A percentile compares a stretch with the other conserved stretches of the same genome.
Conservation (phyloP, 208 protist genomes). For the Chromosphaera perkinsii region DNA sequence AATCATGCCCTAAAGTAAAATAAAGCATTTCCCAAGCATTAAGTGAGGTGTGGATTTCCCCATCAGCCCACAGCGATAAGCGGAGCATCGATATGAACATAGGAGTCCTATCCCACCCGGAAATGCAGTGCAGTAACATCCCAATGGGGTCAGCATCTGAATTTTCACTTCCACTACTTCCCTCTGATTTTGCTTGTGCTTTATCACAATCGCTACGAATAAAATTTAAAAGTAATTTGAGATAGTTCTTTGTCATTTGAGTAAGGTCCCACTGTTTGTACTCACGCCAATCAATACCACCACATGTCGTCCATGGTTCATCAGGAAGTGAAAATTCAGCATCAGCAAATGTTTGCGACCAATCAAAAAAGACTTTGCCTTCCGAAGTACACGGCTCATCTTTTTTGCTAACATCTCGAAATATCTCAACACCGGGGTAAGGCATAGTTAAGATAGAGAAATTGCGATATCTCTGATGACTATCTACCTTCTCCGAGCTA, state of each 20-base stretch:
- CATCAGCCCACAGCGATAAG: slow-evolving; percentile 46
- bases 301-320: background rate
- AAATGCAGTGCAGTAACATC: slow-evolving; percentile 30
- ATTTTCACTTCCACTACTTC: background rate
- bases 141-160: background rate
- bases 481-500: slow-evolving; percentile 42
- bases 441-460: slow-evolving; percentile 42
- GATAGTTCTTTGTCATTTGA: background rate
- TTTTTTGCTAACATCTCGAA: background rate
- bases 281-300: background rate
- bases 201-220: no score
- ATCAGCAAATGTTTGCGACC: background rate
- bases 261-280: background rate
- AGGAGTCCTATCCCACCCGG: slow-evolving; percentile 48
- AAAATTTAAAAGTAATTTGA: background rate
- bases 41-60: slow-evolving; percentile 27
- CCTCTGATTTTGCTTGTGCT: background rate
- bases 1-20: slow-evolving; percentile 46
- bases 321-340: background rate
- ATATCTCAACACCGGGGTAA: slow-evolving; percentile 50
- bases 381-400: background rate
- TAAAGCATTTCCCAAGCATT: slow-evolving; percentile 40
- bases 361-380: slow-evolving; percentile 4
- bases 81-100: slow-evolving; percentile 43
- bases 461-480: slow-evolving; percentile 25